Base-by-base conservation (phyloP, 306 rosid species). In the Medicago ruthenica region DNA sequence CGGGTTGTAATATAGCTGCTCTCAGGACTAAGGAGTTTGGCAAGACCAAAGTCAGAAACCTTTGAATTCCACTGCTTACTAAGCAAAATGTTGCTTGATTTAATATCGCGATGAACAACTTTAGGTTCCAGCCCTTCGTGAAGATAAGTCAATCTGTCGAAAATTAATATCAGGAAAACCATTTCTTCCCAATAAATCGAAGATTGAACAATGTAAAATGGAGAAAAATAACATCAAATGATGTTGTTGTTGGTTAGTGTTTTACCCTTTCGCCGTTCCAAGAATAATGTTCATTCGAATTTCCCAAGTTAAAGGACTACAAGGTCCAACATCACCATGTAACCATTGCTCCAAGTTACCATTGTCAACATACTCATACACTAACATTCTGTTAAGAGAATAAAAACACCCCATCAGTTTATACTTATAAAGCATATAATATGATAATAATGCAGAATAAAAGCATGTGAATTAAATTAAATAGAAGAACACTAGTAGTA, bases 31-130 rank as follows among this genome's bases (percentile, higher is more conserved):
- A 93, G 89, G 73, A 91, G 98, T 77, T 93, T 93, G 27, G 97
- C 97, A 36, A 93, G 98, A 68, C 98, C 98, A 82, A 93, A 93
- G 21, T 93, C 98, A 54, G 98, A 93, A 34, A 93, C 97, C 88
- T 91, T 91, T 21, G 98, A 72, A 84, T 91, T 86, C 98, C 97
- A 93, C 64, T 85, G 98, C 85, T 83, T 93, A 87, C 83, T 96
- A 58, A 91, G 84, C 87, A 93, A 83, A 79, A 93, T 89, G 83
- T 91, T 93, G 86, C 98, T 91, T 4, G 98, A 89, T 78, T 93
- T 93, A 64, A 93, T 86, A 78, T 91, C 98, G 1, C 98, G 93
- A 62, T 93, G 98, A 83, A 93, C 91, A 76, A 93, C 98, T 79
- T 93, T 93, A 5, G 98, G 98, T 82, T 93, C 98, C 58, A 93